phyloP scores from a whole-genome alignment of 495 filamentous ascomycete species.

The Xylaria castorea region DNA sequence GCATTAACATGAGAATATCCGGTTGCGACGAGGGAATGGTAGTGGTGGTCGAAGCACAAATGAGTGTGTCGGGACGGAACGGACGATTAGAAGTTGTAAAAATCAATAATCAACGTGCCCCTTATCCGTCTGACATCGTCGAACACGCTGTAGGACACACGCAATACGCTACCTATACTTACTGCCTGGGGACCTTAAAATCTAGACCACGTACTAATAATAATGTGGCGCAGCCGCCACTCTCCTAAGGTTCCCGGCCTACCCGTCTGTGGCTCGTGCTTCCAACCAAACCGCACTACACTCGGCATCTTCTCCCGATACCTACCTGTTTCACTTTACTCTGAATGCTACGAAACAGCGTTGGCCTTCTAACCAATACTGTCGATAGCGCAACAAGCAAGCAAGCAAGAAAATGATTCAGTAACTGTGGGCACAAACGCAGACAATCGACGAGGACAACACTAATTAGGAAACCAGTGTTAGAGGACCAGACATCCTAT shows the following conservation, averaged over 20 bases:
- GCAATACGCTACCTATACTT: neutral
- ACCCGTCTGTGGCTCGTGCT: neutral
- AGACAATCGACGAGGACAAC: neutral
- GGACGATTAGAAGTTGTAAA: neutral
- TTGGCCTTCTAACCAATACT: too few species aligned
- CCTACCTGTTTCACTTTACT: too few species aligned
- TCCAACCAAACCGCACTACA: too few species aligned
- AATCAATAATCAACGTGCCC: neutral
- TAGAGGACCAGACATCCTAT: too few species aligned
- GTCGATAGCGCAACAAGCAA: neutral
- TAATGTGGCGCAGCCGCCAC: neutral
- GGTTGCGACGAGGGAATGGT: neutral
- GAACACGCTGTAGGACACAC: neutral
- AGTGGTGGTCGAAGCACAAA: neutral
- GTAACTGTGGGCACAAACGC: neutral
- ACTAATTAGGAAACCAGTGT: too few species aligned
- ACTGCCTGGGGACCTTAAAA: neutral
- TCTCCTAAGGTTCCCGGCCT: neutral
- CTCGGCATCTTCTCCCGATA: too few species aligned
- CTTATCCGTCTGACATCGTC: conserved; percentile 5
- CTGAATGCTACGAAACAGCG: neutral
- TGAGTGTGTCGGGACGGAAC: neutral
- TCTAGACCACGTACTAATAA: neutral
- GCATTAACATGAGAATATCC: neutral
- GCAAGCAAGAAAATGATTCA: neutral